A percentile compares a stretch with the other conserved stretches of the same genome.
These are phyloP conservation scores for Exserohilum turcica DNA, from an alignment of 2,329 filamentous ascomycete species.

Conservation along the genomic window DNA sequence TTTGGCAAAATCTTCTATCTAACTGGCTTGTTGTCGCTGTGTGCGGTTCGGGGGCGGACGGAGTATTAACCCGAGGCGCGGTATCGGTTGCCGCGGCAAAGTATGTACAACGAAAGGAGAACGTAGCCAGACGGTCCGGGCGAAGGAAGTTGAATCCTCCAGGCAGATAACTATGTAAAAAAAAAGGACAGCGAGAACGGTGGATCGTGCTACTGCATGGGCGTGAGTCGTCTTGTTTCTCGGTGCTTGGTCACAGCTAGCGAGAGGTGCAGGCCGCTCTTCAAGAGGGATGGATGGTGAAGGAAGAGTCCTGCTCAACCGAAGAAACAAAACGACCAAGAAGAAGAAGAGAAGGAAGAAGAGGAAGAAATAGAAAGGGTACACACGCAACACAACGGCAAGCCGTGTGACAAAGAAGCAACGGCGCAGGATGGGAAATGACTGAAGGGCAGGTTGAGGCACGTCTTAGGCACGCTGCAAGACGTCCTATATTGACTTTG, in stretches of 20 bases:
- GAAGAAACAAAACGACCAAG: no score
- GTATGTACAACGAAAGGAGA: conserved; percentile 25
- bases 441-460: conserved; percentile 30
- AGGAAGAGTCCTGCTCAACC: conserved; percentile 43
- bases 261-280: conserved; percentile 15
- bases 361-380: conserved; percentile 15
- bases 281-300: conserved; percentile 17
- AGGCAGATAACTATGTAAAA: conserved; percentile 22
- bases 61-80: conserved; percentile 8
- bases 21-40: neutral
- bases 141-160: conserved; percentile 28
- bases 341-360: conserved; percentile 17
- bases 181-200: conserved; percentile 19
- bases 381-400: conserved; percentile 26
- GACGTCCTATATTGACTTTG: conserved; percentile 44
- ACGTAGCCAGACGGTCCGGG: conserved; percentile 43
- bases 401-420: conserved; percentile 24
- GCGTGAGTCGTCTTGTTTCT: conserved; percentile 24
- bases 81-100: conserved; percentile 11
- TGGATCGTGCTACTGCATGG: conserved; percentile 41
- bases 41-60: conserved; percentile 11
- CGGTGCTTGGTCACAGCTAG: conserved; percentile 19
- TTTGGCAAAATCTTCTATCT: conserved; percentile 4
- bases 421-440: conserved; percentile 18
- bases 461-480: conserved; percentile 30